Evolutionary conservation across 345 rosid genomes (phyloP).

Genomic region (Bretschneidera sinensis): DNA sequence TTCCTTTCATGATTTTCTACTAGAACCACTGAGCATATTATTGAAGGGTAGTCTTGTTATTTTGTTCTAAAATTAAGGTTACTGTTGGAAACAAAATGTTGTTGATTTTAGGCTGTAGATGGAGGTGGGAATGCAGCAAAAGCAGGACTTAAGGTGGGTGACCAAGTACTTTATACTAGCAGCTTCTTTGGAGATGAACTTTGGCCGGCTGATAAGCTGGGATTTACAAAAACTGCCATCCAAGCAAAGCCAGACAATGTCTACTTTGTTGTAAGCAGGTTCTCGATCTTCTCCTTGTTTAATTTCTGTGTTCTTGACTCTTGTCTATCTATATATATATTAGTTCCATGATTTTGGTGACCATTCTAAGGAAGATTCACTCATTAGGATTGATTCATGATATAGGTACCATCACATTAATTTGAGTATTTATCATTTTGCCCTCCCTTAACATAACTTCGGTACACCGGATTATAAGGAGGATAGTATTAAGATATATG

Average conservation of each 20-base stretch:
- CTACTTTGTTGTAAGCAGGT: slow-evolving; percentile 97
- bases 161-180: slow-evolving; percentile 93
- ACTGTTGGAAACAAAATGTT: neutral
- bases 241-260: slow-evolving; percentile 97
- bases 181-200: slow-evolving; percentile 99
- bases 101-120: slow-evolving; percentile 63
- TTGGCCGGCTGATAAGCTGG: slow-evolving; percentile 98
- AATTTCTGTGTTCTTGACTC: neutral
- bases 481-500: too few relatives aligned
- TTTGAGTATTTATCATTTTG: too few relatives aligned
- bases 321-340: too few relatives aligned
- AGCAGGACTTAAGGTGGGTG: slow-evolving; percentile 87
- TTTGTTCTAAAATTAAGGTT: neutral
- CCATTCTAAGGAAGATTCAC: too few relatives aligned
- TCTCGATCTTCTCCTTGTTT: slow-evolving; percentile 3
- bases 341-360: too few relatives aligned
- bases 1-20: too few relatives aligned
- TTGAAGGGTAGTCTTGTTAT: neutral
- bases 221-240: slow-evolving; percentile 95
- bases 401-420: too few relatives aligned
- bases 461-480: too few relatives aligned
- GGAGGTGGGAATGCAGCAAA: slow-evolving; percentile 95
- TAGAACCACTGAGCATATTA: too few relatives aligned
- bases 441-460: too few relatives aligned
- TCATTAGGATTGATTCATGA: neutral